Base-by-base conservation (phyloP, 1,139 yeast species). In the Maudiozyma humilis region DNA sequence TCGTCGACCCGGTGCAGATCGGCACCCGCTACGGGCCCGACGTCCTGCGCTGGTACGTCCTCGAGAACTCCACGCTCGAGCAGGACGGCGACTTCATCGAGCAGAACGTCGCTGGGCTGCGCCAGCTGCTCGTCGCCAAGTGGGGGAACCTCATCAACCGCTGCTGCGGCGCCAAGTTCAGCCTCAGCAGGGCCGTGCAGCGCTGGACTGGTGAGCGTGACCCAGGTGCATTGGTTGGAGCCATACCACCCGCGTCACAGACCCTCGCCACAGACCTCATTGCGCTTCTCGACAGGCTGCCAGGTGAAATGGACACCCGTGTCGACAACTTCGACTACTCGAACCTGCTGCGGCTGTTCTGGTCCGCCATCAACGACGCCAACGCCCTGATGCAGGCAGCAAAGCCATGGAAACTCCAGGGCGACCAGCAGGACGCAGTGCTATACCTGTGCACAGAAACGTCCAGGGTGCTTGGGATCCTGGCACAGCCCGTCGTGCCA, bases 1-100 rank as follows among this genome's bases (percentile, higher is more conserved):
- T 91, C n/a, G 95, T 91, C 8, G 96, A 93, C 57, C 98, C 99
- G 0, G 59, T 82, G 18, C 74, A 69, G 15, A 71, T 82, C 20
- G 68, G 77, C 17, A 69, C 75, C 0, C 62, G 70, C 44, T 82
- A 82, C 54, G 95, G 89, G 0, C 66, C 74, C 16, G 97, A 89
- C 62, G 68, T 87, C 0, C 68, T 87, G 36, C 69, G 96, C 49
- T 81, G 85, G 64, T 88, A 82, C 59, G 66, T 91, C 48, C 73
- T 82, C 62, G 87, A 82, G 54, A 81, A 82, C 59, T 83, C 95
- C 1, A 79, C 79, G 43, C 66, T 89, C 36, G 82, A 76, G 36
- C 72, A 75, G 38, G 98, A 91, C 64, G 78, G 89, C 50, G 89
- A 88, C 54, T 91, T 81, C 59, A 74, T 80, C 33, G 83, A 80